Base-by-base conservation (phyloP, 2,329 filamentous ascomycete species). In the Diaporthe sp. region DNA sequence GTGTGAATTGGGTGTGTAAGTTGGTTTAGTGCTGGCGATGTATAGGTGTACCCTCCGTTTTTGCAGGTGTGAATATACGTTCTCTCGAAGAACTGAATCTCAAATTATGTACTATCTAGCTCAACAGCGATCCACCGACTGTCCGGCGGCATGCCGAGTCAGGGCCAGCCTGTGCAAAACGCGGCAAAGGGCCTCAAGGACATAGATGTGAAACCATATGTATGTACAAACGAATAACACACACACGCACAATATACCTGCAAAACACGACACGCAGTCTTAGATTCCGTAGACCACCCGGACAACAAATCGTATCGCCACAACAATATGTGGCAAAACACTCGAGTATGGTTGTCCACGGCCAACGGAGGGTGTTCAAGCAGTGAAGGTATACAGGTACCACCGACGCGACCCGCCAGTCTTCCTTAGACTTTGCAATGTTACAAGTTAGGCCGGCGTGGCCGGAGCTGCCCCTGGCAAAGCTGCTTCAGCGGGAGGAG, bases 151-250 rank as follows among this genome's bases (percentile, higher is more conserved):
- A 34, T 53, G 31, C 46, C 22, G 46, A 68, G 34, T 70, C 49
- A 70, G 65, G 65, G 7, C 65, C 49, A 55, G 65, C 49, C 65
- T 55, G 65, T 70, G 49, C 13, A 55, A 70, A 55, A 25, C 8
- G 34, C 65, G 34, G 34, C 65, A 42, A 31, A 9, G 4, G 46
- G n/a, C 65, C 49, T 7, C 15, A 1, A 55, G 49, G 49, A 70
- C 65, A 31, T 22, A 70, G 17, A 25, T 70, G 65, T 42, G 65
- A 55, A 17, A 31, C 49, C 31, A 70, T 53, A 70, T 55, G 65
- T 70, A 55, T 70, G 49, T 70, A 70, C 65, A 70, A 70, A 55
- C 34, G 65, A 70, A 55, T 39, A 28, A 55, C 65, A 70, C 65
- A 70, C 46, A 39, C 34, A 25, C 25, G 28, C 39, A 46, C 31